A percentile compares a stretch with the other conserved stretches of the same genome.
phyloP scores from a whole-genome alignment of 169 alveolate genomes.

The Theileria luwenshuni region DNA sequence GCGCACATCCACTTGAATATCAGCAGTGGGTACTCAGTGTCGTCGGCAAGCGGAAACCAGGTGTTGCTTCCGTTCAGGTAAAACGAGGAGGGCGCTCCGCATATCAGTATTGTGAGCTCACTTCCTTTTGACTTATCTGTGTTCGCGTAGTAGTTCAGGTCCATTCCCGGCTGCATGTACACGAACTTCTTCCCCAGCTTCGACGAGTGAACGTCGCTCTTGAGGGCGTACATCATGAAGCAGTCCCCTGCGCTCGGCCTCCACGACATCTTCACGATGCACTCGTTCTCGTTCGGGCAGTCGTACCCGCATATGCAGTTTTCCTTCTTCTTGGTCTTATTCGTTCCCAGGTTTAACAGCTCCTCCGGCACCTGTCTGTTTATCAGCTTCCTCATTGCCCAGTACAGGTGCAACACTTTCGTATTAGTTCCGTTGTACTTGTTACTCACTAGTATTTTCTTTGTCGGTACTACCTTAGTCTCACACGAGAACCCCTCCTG shows the following conservation, averaged over 20 bases:
- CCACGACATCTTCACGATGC: slow-evolving; percentile 65
- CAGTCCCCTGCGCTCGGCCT: slow-evolving; percentile 76
- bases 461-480: slow-evolving; percentile 65
- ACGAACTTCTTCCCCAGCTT: slow-evolving; percentile 75
- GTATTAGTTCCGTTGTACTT: slow-evolving; percentile 32
- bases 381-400: slow-evolving; percentile 61
- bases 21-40: slow-evolving; percentile 77
- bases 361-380: slow-evolving; percentile 45
- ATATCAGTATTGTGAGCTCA: slow-evolving; percentile 60
- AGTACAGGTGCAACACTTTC: slow-evolving; percentile 64
- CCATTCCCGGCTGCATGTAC: slow-evolving; percentile 77
- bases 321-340: slow-evolving; percentile 42
- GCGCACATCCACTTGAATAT: slow-evolving; percentile 81
- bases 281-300: slow-evolving; percentile 61
- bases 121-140: slow-evolving; percentile 69
- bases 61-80: slow-evolving; percentile 13
- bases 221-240: slow-evolving; percentile 75
- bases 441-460: slow-evolving; percentile 40
- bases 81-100: slow-evolving; percentile 67
- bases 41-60: slow-evolving; percentile 78
- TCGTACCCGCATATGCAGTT: slow-evolving; percentile 60
- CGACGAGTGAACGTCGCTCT: slow-evolving; percentile 79
- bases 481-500: slow-evolving; percentile 67
- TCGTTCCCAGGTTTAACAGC: slow-evolving; percentile 28
- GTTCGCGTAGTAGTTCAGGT: slow-evolving; percentile 68